phyloP scores from a whole-genome alignment of 208 protist species.

The Entamoeba nuttalli region DNA sequence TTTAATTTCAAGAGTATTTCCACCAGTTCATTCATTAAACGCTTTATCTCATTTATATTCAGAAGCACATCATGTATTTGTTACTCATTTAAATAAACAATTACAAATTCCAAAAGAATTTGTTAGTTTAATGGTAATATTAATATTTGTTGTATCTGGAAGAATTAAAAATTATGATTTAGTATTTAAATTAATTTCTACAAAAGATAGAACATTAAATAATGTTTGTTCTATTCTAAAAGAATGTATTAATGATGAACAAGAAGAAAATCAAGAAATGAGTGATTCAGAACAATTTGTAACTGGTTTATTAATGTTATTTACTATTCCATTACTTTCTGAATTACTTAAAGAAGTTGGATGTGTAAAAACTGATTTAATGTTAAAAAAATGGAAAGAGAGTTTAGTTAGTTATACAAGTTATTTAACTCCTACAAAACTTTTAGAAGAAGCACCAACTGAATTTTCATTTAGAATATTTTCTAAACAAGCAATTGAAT shows the following conservation, averaged over 20 bases:
- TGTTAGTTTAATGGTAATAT: not conserved
- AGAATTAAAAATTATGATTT: not conserved
- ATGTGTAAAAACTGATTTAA: not conserved
- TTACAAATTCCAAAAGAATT: not conserved
- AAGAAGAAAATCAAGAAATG: not conserved
- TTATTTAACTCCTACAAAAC: not conserved
- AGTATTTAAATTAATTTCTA: not conserved
- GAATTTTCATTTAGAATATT: not conserved
- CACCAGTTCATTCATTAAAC: not conserved
- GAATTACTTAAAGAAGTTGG: not conserved
- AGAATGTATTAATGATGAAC: not conserved
- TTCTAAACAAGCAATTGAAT: not conserved
- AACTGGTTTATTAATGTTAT: not conserved
- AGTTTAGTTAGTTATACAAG: not conserved
- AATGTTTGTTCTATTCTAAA: not conserved
- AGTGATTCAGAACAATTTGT: not conserved
- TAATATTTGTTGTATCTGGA: not conserved
- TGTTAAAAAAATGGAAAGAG: not conserved
- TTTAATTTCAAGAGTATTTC: not conserved
- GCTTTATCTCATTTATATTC: not conserved
- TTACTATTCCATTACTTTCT: not conserved
- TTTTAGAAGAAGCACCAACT: not conserved
- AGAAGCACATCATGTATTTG: not conserved
- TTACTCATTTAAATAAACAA: not conserved
- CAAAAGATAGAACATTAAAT: not conserved